These are phyloP conservation scores for Grosmannia penicillata DNA, from an alignment of 2,329 filamentous ascomycete species.

Conservation along the genomic window DNA sequence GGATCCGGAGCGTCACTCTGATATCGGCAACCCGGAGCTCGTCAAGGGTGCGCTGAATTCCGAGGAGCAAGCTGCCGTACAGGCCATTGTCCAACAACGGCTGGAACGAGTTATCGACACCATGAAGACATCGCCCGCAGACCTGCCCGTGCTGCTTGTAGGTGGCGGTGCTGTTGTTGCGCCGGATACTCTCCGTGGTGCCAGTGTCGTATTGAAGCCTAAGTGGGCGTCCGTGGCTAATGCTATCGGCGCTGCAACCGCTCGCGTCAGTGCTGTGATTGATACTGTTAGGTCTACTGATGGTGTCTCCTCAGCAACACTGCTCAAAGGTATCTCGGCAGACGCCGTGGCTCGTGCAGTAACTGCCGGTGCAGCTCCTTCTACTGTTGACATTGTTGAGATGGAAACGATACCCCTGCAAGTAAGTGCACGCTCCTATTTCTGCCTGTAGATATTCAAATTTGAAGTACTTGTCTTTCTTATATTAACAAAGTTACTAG, in stretches of 20 bases:
- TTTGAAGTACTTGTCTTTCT: too few relatives aligned
- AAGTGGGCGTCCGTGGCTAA: slow-evolving; percentile 45
- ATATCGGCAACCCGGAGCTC: slow-evolving; percentile 16
- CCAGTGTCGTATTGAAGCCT: slow-evolving; percentile 34
- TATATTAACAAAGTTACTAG: too few relatives aligned
- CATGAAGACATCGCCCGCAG: slow-evolving; percentile 47
- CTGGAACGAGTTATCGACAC: slow-evolving; percentile 42
- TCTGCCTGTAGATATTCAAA: too few relatives aligned
- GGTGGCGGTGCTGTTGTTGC: slow-evolving; percentile 47
- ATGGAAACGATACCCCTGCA: slow-evolving; percentile 39
- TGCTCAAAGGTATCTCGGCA: slow-evolving; percentile 22
- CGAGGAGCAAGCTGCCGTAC: too few relatives aligned
- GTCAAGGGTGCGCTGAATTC: too few relatives aligned
- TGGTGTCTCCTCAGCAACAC: slow-evolving; percentile 19
- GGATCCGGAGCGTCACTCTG: too few relatives aligned
- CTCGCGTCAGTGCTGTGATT: slow-evolving; percentile 39
- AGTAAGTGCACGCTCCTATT: slow-evolving; percentile 13
- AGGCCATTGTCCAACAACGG: too few relatives aligned
- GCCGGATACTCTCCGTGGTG: slow-evolving; percentile 37
- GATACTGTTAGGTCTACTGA: slow-evolving; percentile 36
- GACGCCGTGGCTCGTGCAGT: slow-evolving; percentile 29
- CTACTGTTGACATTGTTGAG: slow-evolving; percentile 33
- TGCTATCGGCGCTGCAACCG: slow-evolving; percentile 48
- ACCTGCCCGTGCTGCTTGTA: slow-evolving; percentile 44
- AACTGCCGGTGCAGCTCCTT: slow-evolving; percentile 27